These are phyloP conservation scores for Ascocoryne sarcoides DNA, from an alignment of 2,329 filamentous ascomycete species.

Conservation along the genomic window DNA sequence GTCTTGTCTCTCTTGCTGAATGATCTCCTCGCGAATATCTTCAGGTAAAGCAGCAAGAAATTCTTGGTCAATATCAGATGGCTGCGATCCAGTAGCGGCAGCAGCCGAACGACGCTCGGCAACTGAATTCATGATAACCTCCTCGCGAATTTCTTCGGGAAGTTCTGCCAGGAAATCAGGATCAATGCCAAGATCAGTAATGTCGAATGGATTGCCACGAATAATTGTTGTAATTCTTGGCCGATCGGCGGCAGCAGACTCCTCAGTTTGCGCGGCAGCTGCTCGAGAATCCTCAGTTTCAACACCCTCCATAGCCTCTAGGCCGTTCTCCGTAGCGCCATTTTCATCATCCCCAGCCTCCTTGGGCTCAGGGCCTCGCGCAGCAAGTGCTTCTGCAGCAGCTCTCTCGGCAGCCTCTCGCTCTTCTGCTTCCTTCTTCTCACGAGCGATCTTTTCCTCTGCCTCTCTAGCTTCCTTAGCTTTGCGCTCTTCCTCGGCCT, in stretches of 20 bases:
- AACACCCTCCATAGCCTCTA: slow-evolving; percentile 63
- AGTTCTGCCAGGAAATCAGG: slow-evolving; percentile 90
- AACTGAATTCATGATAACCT: slow-evolving; percentile 87
- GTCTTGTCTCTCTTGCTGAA: slow-evolving; percentile 83
- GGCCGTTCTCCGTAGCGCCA: slow-evolving; percentile 16
- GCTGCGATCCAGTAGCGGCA: slow-evolving; percentile 59
- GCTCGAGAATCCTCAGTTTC: slow-evolving; percentile 40
- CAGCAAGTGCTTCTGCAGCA: slow-evolving; percentile 39
- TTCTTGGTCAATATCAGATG: slow-evolving; percentile 80
- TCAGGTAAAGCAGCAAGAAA: slow-evolving; percentile 89
- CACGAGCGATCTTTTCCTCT: slow-evolving; percentile 55
- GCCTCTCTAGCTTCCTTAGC: slow-evolving; percentile 64
- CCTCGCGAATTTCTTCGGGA: slow-evolving; percentile 92
- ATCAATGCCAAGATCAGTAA: slow-evolving; percentile 91
- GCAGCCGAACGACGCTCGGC: slow-evolving; percentile 75
- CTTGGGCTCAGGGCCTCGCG: slow-evolving; percentile 39
- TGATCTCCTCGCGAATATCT: slow-evolving; percentile 82
- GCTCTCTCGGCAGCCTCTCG: slow-evolving; percentile 43
- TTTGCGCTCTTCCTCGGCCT: slow-evolving; percentile 56
- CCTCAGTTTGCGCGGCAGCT: slow-evolving; percentile 29
- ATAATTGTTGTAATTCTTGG: slow-evolving; percentile 74
- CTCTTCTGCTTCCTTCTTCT: slow-evolving; percentile 65
- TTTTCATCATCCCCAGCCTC: slow-evolving; percentile 31
- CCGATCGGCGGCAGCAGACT: slow-evolving; percentile 39
- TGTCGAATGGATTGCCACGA: slow-evolving; percentile 79